Conservation (phyloP, 306 rosid genomes). For the Canavalia ensiformis region DNA sequence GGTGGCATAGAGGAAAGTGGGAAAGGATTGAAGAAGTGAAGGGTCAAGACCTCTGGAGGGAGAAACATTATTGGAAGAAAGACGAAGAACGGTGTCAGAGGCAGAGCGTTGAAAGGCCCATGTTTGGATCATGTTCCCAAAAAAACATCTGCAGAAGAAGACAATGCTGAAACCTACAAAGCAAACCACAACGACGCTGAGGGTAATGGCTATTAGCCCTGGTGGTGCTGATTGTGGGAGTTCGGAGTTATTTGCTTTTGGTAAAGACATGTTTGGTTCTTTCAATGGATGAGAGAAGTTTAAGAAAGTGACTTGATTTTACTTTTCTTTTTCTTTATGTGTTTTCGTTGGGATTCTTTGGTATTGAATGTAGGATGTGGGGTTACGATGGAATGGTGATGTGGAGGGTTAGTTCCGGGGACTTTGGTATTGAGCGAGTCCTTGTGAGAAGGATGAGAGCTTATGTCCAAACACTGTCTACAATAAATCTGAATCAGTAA, state of each 20-base stretch:
- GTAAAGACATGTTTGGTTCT: conserved; percentile 28
- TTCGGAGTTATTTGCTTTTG: not conserved
- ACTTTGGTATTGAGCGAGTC: conserved; percentile 60
- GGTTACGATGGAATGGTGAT: conserved; percentile 48
- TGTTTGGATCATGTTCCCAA: conserved; percentile 28
- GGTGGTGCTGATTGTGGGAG: conserved; percentile 40
- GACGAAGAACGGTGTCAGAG: conserved; percentile 28
- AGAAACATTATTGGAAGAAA: conserved; percentile 6
- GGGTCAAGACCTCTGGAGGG: conserved; percentile 60
- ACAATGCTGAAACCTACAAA: conserved; percentile 51
- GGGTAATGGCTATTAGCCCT: conserved; percentile 42
- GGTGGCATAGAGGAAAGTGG: conserved; percentile 62
- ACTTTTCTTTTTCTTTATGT: not conserved
- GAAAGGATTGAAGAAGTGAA: conserved; percentile 56
- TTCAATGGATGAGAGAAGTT: conserved; percentile 48
- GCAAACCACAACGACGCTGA: conserved; percentile 52
- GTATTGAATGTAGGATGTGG: not conserved
- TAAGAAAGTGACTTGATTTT: not conserved
- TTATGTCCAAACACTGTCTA: conserved; percentile 19
- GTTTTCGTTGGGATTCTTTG: not conserved
- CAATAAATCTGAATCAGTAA: conserved; percentile 37
- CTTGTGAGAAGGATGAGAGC: conserved; percentile 42
- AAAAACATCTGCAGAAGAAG: conserved; percentile 57
- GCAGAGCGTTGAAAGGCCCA: conserved; percentile 48
- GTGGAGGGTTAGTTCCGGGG: conserved; percentile 44